Evolutionary conservation across 495 filamentous ascomycete species (phyloP), one percentile per base, ranked within the genome.

Genomic region (Bacidia gigantensis): DNA sequence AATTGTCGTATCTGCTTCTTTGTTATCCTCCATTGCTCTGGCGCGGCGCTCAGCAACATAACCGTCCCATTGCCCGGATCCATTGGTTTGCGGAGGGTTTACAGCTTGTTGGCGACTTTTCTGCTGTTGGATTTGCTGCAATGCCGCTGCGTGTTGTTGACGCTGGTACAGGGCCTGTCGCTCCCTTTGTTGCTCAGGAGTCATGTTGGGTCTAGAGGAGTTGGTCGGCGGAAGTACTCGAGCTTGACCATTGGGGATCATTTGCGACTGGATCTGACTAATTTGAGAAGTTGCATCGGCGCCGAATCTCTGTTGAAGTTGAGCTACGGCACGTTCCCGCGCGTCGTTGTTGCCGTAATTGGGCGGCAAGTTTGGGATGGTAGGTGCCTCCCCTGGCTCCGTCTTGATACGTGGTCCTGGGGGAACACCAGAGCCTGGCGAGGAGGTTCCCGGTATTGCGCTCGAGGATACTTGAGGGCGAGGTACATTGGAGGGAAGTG

Each of bases 301-400:
- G 11, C 86, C 87, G 61, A 81, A 93, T 57, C 82, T 79, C 55
- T 77, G 72, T 49, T 84, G 78, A 3, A 92, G 62, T 29, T 83
- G 71, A 50, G 74, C 72, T 20, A 79, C 76, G 43, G 87, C 87
- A 23, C 84, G 79, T 54, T 81, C 75, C 20, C 77, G 71, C 25
- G 84, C 83, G 10, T 74, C 72, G 26, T 59, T 76, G 60, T 35
- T 68, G 50, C 64, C 74, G 57, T 60, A 54, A 58, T 60, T 54
- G 46, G 66, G 61, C 11, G 68, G 56, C 43, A 66, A 66, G 40
- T 62, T 68, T 56, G 61, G 65, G 54, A 60, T 65, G 62, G 65
- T 67, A 62, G 69, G 67, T 23, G 68, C 72, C 42, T 76, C 53
- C n/a, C 75, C 80, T 17, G 83, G 80, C 60, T 95, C 89, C 1